Percentiles rank a stretch among this genome's conserved stretches.
Conservation (phyloP, 2,329 filamentous ascomycete species). For the Xylariaceae sp. region DNA sequence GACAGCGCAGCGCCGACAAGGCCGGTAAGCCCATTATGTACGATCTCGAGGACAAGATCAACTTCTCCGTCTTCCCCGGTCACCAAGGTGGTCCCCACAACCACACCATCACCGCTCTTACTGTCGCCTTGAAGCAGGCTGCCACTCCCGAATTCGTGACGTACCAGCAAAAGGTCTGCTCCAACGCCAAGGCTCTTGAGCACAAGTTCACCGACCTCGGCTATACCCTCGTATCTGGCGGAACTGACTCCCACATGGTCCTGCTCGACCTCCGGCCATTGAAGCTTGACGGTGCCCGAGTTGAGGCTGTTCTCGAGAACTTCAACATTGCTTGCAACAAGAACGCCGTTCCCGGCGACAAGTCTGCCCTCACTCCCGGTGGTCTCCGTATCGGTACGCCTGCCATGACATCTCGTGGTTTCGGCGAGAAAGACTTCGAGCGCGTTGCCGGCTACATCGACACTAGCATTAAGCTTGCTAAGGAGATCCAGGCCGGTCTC, state of each 20-base stretch:
- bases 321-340: slow-evolving; percentile 99
- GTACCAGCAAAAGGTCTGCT: slow-evolving; percentile 88
- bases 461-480: slow-evolving; percentile 81
- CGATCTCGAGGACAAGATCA: slow-evolving; percentile 93
- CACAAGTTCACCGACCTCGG: slow-evolving; percentile 78
- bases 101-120: slow-evolving; percentile 96
- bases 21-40: slow-evolving; percentile 85
- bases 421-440: slow-evolving; percentile 88
- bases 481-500: slow-evolving; percentile 76
- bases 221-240: slow-evolving; percentile 92
- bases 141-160: slow-evolving; percentile 84
- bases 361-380: slow-evolving; percentile 88
- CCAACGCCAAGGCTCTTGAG: slow-evolving; percentile 91
- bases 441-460: slow-evolving; percentile 88
- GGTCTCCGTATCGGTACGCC: slow-evolving; percentile 96
- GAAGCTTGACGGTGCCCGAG: slow-evolving; percentile 84
- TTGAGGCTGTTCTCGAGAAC: slow-evolving; percentile 93
- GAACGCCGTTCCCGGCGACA: slow-evolving; percentile 97
- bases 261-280: slow-evolving; percentile 88
- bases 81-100: slow-evolving; percentile 99
- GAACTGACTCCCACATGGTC: slow-evolving; percentile 97
- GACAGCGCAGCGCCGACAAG: slow-evolving; percentile 88
- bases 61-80: slow-evolving; percentile 98
- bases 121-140: slow-evolving; percentile 93
- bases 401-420: slow-evolving; percentile 95